Evolutionary conservation across 495 filamentous ascomycete genomes (phyloP).

Genomic region (Cercophora scortea): DNA sequence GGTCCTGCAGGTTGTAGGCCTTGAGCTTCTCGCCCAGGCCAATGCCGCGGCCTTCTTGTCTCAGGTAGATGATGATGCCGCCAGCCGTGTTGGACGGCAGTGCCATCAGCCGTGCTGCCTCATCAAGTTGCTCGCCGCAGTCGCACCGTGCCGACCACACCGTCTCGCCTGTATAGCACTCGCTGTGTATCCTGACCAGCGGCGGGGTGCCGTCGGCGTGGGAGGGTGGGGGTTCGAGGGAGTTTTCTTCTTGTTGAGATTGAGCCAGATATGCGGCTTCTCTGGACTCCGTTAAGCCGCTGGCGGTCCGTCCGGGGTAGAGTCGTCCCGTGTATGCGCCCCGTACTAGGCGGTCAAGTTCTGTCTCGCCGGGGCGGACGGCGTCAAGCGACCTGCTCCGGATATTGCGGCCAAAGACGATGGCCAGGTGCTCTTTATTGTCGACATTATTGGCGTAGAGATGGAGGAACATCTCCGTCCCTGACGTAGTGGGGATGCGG

Average conservation of each 20-base stretch:
- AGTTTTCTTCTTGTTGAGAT: slow-evolving; percentile 2
- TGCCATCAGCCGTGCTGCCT: slow-evolving; percentile 91
- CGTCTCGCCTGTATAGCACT: slow-evolving; percentile 98
- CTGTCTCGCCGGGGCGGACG: slow-evolving; percentile 78
- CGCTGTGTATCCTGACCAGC: slow-evolving; percentile 89
- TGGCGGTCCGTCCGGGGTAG: slow-evolving; percentile 75
- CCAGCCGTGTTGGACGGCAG: slow-evolving; percentile 58
- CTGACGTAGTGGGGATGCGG: slow-evolving; percentile 77
- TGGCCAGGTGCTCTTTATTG: slow-evolving; percentile 95
- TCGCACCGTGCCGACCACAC: slow-evolving; percentile 97
- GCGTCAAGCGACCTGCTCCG: slow-evolving; percentile 73
- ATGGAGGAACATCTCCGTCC: slow-evolving; percentile 94
- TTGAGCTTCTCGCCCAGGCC: slow-evolving; percentile 93
- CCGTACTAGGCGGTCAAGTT: slow-evolving; percentile 91
- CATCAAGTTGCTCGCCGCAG: slow-evolving; percentile 95
- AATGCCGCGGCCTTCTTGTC: slow-evolving; percentile 94
- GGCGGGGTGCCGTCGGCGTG: slow-evolving; percentile 33
- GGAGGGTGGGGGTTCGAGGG: background rate
- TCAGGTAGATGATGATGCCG: slow-evolving; percentile 88
- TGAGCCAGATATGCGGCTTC: background rate
- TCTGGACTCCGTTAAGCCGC: slow-evolving; percentile 33
- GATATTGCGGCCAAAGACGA: slow-evolving; percentile 86
- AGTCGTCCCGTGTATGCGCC: slow-evolving; percentile 86
- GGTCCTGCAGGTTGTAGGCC: slow-evolving; percentile 94
- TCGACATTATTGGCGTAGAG: slow-evolving; percentile 89